Evolutionary conservation across 192 early-diverging fungal genomes (phyloP), one percentile per base, ranked within the genome.

Genomic region (Podila horticola): DNA sequence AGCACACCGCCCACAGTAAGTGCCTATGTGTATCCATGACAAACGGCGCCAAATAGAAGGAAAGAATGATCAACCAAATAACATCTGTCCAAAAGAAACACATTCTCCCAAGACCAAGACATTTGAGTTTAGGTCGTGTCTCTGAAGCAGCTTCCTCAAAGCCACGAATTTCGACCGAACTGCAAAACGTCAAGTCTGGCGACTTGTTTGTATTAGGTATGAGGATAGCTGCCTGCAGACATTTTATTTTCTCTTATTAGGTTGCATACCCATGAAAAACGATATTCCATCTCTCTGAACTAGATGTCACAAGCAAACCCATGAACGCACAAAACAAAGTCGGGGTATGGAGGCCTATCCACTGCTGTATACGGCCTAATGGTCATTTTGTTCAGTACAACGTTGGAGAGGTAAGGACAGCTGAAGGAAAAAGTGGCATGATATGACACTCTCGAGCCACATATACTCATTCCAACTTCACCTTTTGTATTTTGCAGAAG

Each of bases 361-460:
- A 71, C 28, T 79, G 76, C 29, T 63, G 60, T 30, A 72, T 79
- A 36, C 64, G 69, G 13, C 64, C 70, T 13, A 79, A 79, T n/a
- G 76, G 76, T 10, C 70, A 72, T 29, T 79, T 79, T 28, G 70
- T 50, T 3, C 76, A 79, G 22, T 79, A 63, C 38, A 79, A 79
- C 33, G 38, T 58, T 36, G 70, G 76, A 11, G 70, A 79, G 64
- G 76, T 79, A 79, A 41, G 26, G 5, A 22, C 0, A 31, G 5
- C 10, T 4, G 66, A 11, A 51, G 9, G 20, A 36, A 62, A 20
- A 8, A 11, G 9, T 41, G 19, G 5, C 12, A 51, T 0, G 20
- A 10, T 9, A n/a, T 19, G 34, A 48, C 5, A 10, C 0, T 30
- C 1, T 60, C 4, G 30, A 48, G 2, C 3, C 5, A 68, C 7